phyloP scores from a whole-genome alignment of 2,329 filamentous ascomycete species.

The Claviceps cyperi region DNA sequence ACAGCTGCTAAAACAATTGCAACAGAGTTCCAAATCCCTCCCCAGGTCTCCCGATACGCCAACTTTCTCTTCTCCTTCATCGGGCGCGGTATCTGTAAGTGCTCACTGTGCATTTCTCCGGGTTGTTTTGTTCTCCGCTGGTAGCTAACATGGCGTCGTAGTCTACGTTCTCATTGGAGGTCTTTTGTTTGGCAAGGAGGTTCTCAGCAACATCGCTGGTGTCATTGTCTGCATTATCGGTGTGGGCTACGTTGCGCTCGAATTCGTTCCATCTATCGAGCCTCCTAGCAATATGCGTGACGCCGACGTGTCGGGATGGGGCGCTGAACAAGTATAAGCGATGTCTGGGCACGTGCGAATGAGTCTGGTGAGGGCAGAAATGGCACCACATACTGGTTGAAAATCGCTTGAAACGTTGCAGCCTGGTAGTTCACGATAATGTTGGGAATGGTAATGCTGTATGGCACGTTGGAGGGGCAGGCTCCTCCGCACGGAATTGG shows the following conservation, averaged over 20 bases:
- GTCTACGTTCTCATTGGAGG: conserved; percentile 94
- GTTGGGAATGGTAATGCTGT: not conserved
- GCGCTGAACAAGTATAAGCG: conserved; percentile 57
- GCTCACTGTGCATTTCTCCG: not conserved
- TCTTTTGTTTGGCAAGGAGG: conserved; percentile 56
- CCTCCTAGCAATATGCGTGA: conserved; percentile 72
- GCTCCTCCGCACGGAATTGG: not conserved
- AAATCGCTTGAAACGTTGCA: not conserved
- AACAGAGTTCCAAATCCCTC: conserved; percentile 82
- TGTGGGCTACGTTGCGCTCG: conserved; percentile 59
- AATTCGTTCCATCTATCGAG: conserved; percentile 67
- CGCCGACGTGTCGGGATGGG: conserved; percentile 55
- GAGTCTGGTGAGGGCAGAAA: too few species aligned
- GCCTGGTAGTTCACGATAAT: not conserved
- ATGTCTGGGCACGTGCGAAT: not conserved
- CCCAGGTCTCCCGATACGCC: conserved; percentile 82
- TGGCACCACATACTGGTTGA: too few species aligned
- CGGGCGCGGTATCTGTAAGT: conserved; percentile 85
- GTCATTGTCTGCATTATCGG: conserved; percentile 65
- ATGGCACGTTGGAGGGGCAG: not conserved
- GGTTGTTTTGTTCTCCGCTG: not conserved
- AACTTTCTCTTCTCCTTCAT: conserved; percentile 98
- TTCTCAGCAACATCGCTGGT: conserved; percentile 62
- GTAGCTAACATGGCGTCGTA: conserved; percentile 20
- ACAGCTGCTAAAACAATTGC: conserved; percentile 12